Evolutionary conservation across 257 asterid genomes (phyloP).

Genomic region (Nicotiana paniculata): DNA sequence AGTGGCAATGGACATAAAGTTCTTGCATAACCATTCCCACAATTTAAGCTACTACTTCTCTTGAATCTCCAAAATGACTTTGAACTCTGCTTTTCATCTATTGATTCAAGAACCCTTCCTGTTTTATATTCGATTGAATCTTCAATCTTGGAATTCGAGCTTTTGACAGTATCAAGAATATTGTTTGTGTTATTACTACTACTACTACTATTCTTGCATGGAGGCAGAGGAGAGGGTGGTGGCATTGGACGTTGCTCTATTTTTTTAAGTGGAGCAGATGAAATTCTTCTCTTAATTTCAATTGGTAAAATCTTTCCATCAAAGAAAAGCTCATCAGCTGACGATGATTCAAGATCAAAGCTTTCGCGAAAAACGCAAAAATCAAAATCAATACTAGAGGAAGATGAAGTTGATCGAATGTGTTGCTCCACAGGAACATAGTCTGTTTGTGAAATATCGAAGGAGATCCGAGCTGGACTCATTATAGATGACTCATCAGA

Average conservation of each 20-base stretch:
- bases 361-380: conserved; percentile 52
- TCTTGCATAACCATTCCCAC: conserved; percentile 66
- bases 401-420: conserved; percentile 29
- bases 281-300: conserved; percentile 35
- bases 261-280: background rate
- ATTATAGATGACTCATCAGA: conserved; percentile 36
- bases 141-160: background rate
- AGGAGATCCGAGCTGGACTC: conserved; percentile 54
- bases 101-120: conserved; percentile 15
- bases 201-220: background rate
- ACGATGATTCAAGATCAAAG: conserved; percentile 39
- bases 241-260: background rate
- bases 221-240: background rate
- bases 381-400: conserved; percentile 38
- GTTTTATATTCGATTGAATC: conserved; percentile 6
- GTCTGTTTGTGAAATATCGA: conserved; percentile 41
- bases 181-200: background rate
- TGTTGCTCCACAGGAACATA: conserved; percentile 44
- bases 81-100: conserved; percentile 37
- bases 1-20: conserved; percentile 66
- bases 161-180: background rate
- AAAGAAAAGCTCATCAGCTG: conserved; percentile 67
- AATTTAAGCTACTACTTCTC: conserved; percentile 61
- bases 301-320: conserved; percentile 58
- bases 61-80: conserved; percentile 64